These are phyloP conservation scores for Leonotis leonurus DNA, from an alignment of 257 asterid species.

Conservation along the genomic window DNA sequence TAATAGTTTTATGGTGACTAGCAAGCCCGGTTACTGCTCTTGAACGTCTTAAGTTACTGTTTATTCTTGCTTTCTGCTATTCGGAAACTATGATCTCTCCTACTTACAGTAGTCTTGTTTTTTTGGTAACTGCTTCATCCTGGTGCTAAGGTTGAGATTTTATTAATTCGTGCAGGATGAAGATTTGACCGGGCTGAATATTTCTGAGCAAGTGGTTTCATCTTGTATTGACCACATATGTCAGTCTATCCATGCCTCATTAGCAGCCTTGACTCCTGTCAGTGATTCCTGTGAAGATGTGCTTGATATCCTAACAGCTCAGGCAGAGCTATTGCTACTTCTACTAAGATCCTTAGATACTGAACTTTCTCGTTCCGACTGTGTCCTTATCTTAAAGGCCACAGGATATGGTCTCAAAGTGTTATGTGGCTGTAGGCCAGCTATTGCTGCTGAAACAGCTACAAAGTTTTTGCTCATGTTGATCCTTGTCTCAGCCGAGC, in stretches of 20 bases:
- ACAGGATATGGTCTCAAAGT: constrained; percentile 70
- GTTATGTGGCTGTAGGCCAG: constrained; percentile 39
- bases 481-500: constrained; percentile 50
- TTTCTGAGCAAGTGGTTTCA: constrained; percentile 47
- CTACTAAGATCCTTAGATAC: constrained; percentile 41
- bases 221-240: constrained; percentile 56
- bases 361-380: constrained; percentile 28
- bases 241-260: constrained; percentile 46
- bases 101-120: neutral
- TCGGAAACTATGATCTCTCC: neutral
- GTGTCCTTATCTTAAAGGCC: constrained; percentile 50
- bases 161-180: constrained; percentile 51
- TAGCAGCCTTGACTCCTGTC: constrained; percentile 43
- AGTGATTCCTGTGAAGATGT: constrained; percentile 39
- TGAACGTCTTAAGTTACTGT: neutral
- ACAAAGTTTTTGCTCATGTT: constrained; percentile 50
- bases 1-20: neutral
- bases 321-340: constrained; percentile 63
- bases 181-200: constrained; percentile 34
- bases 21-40: neutral
- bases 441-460: constrained; percentile 35
- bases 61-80: neutral
- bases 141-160: constrained; percentile 13
- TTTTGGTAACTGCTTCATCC: neutral
- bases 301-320: constrained; percentile 62